Percentiles rank a stretch among this genome's conserved stretches.
phyloP scores from a whole-genome alignment of 1,284 basidiomycete species.

The Tilletia horrida region DNA sequence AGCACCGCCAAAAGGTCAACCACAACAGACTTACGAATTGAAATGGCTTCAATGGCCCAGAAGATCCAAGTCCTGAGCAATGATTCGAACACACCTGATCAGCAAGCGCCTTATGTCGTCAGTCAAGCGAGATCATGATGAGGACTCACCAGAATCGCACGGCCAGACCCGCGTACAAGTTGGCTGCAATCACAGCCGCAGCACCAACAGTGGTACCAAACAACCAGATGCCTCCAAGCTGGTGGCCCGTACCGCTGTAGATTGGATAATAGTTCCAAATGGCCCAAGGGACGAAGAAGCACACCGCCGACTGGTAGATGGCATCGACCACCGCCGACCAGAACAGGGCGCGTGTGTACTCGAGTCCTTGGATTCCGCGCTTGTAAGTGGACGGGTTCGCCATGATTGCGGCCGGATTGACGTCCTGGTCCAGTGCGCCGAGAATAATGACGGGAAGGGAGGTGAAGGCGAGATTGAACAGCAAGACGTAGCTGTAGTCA shows the following conservation, averaged over 20 bases:
- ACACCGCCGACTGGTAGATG: slow-evolving; percentile 82
- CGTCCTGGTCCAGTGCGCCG: slow-evolving; percentile 95
- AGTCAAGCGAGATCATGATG: background rate
- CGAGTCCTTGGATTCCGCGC: slow-evolving; percentile 83
- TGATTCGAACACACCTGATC: background rate
- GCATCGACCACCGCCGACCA: slow-evolving; percentile 94
- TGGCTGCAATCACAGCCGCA: slow-evolving; percentile 80
- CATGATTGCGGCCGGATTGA: slow-evolving; percentile 81
- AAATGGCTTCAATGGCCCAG: slow-evolving; percentile 42
- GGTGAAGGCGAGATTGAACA: slow-evolving; percentile 86
- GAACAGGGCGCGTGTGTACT: slow-evolving; percentile 87
- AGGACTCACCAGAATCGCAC: slow-evolving; percentile 18
- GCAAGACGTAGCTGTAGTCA: slow-evolving; percentile 67
- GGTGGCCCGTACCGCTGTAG: slow-evolving; percentile 32
- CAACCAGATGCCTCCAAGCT: slow-evolving; percentile 66
- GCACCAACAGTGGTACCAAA: slow-evolving; percentile 89
- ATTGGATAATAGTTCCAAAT: slow-evolving; percentile 64
- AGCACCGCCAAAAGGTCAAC: background rate
- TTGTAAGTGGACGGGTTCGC: slow-evolving; percentile 91
- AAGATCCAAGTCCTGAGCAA: slow-evolving; percentile 34
- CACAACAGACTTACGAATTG: slow-evolving; percentile 23
- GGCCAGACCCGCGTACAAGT: slow-evolving; percentile 56
- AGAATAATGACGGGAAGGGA: slow-evolving; percentile 85
- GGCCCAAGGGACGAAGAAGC: slow-evolving; percentile 84
- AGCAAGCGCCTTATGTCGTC: background rate